These are phyloP conservation scores for Aspergillus sp. DNA, from an alignment of 2,329 filamentous ascomycete species.

Conservation along the genomic window DNA sequence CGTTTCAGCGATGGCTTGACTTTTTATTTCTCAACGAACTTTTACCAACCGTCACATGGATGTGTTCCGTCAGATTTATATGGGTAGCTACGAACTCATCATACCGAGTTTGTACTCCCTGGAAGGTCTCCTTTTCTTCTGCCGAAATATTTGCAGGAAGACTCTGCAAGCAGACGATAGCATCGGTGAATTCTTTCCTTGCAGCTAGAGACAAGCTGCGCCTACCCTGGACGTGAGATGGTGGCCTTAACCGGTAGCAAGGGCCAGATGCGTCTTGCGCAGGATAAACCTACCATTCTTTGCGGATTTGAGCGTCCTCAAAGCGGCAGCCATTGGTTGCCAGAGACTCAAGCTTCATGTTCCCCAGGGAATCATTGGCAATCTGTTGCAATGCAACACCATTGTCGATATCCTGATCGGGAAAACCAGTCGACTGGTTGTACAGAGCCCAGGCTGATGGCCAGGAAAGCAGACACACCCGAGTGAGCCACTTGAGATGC, in stretches of 20 bases:
- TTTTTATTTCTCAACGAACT: background rate
- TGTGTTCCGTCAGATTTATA: background rate
- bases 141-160: background rate
- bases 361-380: background rate
- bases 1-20: background rate
- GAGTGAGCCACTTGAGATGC: background rate
- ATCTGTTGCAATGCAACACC: background rate
- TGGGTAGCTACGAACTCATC: slow-evolving; percentile 3
- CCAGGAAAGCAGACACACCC: background rate
- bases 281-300: background rate
- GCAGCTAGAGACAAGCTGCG: background rate
- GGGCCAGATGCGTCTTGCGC: background rate
- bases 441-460: background rate
- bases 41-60: background rate
- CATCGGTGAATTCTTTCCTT: background rate
- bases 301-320: background rate
- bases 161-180: background rate
- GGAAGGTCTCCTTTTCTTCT: background rate
- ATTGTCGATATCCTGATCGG: background rate
- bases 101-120: background rate
- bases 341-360: background rate
- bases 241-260: background rate
- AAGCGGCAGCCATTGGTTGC: background rate
- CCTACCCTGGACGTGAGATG: background rate
- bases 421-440: background rate